Base-by-base conservation (phyloP, 768 basidiomycete species). In the Saitozyma sp. region DNA sequence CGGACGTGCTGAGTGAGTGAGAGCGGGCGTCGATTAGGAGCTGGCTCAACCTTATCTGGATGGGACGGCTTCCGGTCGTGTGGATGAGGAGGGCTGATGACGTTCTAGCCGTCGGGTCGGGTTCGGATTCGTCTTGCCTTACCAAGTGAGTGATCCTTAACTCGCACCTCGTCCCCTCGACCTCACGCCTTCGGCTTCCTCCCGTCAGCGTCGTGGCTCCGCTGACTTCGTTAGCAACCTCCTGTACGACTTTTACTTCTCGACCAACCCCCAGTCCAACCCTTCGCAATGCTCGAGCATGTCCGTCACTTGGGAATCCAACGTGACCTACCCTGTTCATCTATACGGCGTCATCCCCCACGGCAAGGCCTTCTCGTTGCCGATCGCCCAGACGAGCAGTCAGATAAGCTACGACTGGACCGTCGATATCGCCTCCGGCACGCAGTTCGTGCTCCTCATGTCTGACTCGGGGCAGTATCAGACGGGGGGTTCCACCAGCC, bases 221-320 rank as follows among this genome's bases (percentile, higher is more conserved):
- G 50, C 63, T 61, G 49, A 57, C 40, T 19, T 1, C 1, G 29
- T 29, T 52, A 71, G 67, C 29, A 63, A 66, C 14, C 63, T 75
- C 37, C 62, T 62, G n/a, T 71, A 73, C 65, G 76, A 77, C 59
- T 79, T 79, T 62, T 74, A 62, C 65, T 79, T 79, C 62, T 70
- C 62, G 56, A 69, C 69, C 55, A 41, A 52, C 19, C 73, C 76
- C 14, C 51, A 68, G 38, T 46, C 62, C n/a, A 68, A 66, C 20
- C 75, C 75, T 10, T 45, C 63, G 2, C 68, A 74, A 61, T 79
- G 78, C 50, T 43, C 50, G 3, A 53, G 58, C 53, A 56, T 71
- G 63, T 29, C 59, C 17, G 55, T 79, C 52, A 59, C 63, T 7
- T 77, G 75, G 75, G 46, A 65, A n/a, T 40, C 59, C 50, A 76